Base-by-base conservation (phyloP, 345 rosid genomes). In the Hibiscus mutabilis region DNA sequence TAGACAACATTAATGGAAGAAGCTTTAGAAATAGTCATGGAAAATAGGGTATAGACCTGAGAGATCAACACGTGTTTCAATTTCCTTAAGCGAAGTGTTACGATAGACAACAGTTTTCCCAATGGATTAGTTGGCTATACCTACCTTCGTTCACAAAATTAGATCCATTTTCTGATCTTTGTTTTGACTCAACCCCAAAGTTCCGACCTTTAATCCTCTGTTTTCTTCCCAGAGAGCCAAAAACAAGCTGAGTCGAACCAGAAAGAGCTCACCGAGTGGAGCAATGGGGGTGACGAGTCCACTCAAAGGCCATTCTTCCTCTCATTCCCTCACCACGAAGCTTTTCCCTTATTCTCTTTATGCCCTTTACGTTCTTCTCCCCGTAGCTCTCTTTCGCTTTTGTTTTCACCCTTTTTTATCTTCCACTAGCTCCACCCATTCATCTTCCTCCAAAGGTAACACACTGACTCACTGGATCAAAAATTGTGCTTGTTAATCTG, bases 341-440 rank as follows among this genome's bases (percentile, higher is more conserved):
- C 57, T 83, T 59, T 77, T 85, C 66, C 82, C 80, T 1, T 88
- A 78, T 51, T 51, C 56, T 51, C 3, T 18, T 51, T 51, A n/a
- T 76, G 69, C 82, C 13, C 47, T 86, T 25, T 88, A 74, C 72
- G 79, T 74, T 33, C 42, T 84, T 56, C 66, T 86, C 47, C 80
- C 81, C 47, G 2, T 85, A 6, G 79, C 86, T 27, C 74, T 88
- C 66, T 76, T 85, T 77, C 82, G 87, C 62, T 60, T 85, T 25
- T 83, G 77, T 73, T 85, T 81, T 44, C 72, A 82, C 75, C 81
- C 85, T 68, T 75, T 47, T 66, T 75, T 82, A 51, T 58, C 16
- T 76, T 12, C 72, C 73, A n/a, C 76, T 42, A 13, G 62, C 82
- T 22, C 0, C 70, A 33, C 74, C 19, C 56, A 16, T 16, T 69